A percentile compares a stretch with the other conserved stretches of the same genome.
These are phyloP conservation scores for Epicoccum nigrum DNA, from an alignment of 2,329 filamentous ascomycete species.

Conservation along the genomic window DNA sequence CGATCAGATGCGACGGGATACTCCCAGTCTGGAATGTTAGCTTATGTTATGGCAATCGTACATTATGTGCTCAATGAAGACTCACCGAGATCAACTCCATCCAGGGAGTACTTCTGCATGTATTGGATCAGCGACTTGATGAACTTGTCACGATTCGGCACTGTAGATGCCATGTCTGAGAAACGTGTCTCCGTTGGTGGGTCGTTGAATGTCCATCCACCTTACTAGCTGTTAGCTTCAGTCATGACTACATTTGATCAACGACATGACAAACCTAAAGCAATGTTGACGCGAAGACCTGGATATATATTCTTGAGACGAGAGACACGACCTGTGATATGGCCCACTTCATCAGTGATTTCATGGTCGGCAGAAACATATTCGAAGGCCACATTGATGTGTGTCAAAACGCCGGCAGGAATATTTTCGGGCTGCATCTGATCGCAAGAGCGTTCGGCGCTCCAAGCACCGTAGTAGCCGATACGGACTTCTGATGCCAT, in stretches of 20 bases:
- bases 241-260: background rate
- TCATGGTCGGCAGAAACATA: background rate
- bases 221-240: background rate
- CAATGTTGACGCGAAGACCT: background rate
- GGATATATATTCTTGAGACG: background rate
- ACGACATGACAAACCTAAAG: background rate
- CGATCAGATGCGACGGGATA: background rate
- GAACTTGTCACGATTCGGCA: background rate
- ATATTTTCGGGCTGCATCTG: background rate
- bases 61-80: background rate
- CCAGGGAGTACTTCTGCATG: background rate
- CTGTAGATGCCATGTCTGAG: background rate
- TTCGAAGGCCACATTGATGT: background rate
- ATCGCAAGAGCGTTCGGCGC: background rate
- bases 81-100: background rate
- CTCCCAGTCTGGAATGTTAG: background rate
- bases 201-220: background rate
- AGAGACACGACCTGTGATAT: background rate
- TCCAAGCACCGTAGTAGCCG: background rate
- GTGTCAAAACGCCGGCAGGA: background rate
- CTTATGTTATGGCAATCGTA: too few relatives aligned
- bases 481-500: background rate
- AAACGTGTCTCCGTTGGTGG: background rate
- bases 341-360: background rate
- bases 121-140: background rate